phyloP scores from a whole-genome alignment of 2,329 filamentous ascomycete genomes.

The Neodidymelliopsis sp. region DNA sequence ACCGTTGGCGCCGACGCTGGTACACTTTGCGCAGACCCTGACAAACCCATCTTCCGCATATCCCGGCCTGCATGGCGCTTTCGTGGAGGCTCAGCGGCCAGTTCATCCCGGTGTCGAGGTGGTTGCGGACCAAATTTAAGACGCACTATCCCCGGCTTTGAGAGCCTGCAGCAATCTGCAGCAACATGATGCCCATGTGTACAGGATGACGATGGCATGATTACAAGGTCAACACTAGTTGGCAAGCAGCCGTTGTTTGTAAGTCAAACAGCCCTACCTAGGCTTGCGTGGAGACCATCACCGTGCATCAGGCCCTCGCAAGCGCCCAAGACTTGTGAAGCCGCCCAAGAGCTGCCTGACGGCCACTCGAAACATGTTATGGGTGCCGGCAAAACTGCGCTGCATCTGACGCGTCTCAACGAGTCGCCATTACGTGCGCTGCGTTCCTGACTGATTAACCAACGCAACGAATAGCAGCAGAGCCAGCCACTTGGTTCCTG shows the following conservation, averaged over 20 bases:
- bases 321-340: constrained; percentile 2
- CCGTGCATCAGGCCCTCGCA: constrained; percentile 10
- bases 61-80: constrained; percentile 4
- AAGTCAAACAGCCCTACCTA: constrained; percentile 17
- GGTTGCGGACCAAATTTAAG: neutral
- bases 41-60: constrained; percentile 1
- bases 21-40: constrained; percentile 2
- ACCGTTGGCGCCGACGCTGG: constrained; percentile 2
- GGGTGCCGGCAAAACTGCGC: neutral
- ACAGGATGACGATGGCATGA: constrained; percentile 1
- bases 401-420: constrained; percentile 15
- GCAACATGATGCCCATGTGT: neutral
- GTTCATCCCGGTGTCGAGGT: neutral
- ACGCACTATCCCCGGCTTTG: neutral
- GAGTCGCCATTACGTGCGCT: constrained; percentile 1
- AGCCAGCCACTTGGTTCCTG: neutral
- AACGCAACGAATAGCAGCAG: neutral
- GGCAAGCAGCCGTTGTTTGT: constrained; percentile 14
- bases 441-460: neutral
- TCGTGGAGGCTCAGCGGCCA: constrained; percentile 8
- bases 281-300: neutral
- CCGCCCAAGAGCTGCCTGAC: constrained; percentile 3
- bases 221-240: constrained; percentile 14
- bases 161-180: neutral
- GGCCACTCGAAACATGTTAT: constrained; percentile 5